Base-by-base conservation (phyloP, 2,329 filamentous ascomycete genomes). In the Aschersonia sp. region DNA sequence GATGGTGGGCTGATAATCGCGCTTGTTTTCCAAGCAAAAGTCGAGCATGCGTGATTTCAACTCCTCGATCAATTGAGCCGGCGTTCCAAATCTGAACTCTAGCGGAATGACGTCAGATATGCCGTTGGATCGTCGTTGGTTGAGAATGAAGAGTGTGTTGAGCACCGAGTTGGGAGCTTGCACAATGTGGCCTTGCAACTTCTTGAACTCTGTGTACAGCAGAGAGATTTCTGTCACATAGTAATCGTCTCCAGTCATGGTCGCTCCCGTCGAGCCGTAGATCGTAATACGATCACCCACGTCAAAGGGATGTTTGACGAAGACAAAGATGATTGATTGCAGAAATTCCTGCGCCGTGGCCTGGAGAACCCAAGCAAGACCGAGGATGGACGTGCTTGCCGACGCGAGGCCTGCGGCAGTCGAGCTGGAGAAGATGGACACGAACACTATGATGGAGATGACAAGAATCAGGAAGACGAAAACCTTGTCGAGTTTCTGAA, bases 281-380 rank as follows among this genome's bases (percentile, higher is more conserved):
- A 97, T 78, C 1, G 84, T 87, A 6, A 97, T 87, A 56, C 90
- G 82, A 62, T 97, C 90, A 47, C 90, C 90, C 4, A 95, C 89
- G 62, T 97, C 90, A 56, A 95, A 97, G 0, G 90, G 90, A 61
- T 97, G 90, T 69, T 95, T 95, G 66, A 95, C 83, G 56, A 95
- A 95, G 54, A 95, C 89, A 60, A 95, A 95, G 55, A 95, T 85
- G 59, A 90, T 79, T 8, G 88, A 95, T 66, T 95, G 88, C 2
- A 95, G 71, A 55, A 97, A 95, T 59, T 97, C 90, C 59, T 95
- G 88, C 0, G 90, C 90, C 0, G 90, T 95, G 1, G 86, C 84
- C 50, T 88, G 87, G 56, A 97, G 87, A 48, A 95, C 72, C 90
- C 90, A 97, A 0, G 87, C 89, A 2, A 95, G 72, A 48, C 88